Base-by-base conservation (phyloP, 2,329 filamentous ascomycete genomes). In the Talaromyces sp. region DNA sequence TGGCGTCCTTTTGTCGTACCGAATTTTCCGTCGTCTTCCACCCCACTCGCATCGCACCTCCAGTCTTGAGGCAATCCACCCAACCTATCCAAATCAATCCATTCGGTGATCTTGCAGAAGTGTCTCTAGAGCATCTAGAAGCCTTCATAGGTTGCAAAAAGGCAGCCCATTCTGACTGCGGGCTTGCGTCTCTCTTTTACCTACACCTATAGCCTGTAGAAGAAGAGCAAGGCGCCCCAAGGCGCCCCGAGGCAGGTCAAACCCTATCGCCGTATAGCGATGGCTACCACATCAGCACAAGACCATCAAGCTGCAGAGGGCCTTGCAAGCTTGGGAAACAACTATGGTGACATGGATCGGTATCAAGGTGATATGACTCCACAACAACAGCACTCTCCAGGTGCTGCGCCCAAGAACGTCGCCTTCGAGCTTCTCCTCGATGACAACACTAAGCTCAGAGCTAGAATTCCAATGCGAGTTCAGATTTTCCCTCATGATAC, bases 401-500 rank as follows among this genome's bases (percentile, higher is more conserved):
- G 72, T 67, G 76, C 76, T 47, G 73, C 75, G 56, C 81, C 80
- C 62, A 89, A 89, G 79, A 86, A 87, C 74, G 84, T 89, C 74
- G 84, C 86, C 71, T 89, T 89, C 73, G 85, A 88, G 77, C 80
- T 89, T 66, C 80, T 88, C 62, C 80, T 87, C 50, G 84, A 85
- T 66, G 83, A 86, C 69, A 81, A 82, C 66, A 84, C 84, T 67
- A 84, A 85, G 70, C 81, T 83, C 67, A 81, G 83, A 74, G 87
- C 86, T 70, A 83, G 87, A 67, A 84, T 89, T 61, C 87, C 87
- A 13, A 87, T 89, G 84, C 82, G 86, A 69, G 87, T 90, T 52
- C 91, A 96, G 74, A 97, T 99, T 71, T 97, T 90, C 74, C 92
- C 92, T 56, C 93, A 98, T 79, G 95, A 99, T 82, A 93, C 92